Base-by-base conservation (phyloP, 257 asterid species). In the Solanum gracilifrons region DNA sequence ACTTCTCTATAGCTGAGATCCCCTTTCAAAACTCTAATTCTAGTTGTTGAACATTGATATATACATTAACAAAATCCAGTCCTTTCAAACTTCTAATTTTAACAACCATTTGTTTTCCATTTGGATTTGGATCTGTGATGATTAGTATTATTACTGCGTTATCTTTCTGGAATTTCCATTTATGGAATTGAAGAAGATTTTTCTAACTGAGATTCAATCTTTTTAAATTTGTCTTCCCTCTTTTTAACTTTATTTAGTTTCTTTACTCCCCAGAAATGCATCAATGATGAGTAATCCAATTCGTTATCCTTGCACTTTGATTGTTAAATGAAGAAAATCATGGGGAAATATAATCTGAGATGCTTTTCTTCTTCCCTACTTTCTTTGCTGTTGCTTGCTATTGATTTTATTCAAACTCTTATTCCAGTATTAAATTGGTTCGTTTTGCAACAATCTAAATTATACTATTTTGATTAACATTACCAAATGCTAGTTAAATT, bases 301-400 rank as follows among this genome's bases (percentile, higher is more conserved):
- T 46, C 29, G 85, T 80, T 80, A 80, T 80, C 85, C 85, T 80
- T 80, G 85, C 85, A 80, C 85, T 80, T 80, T 80, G 85, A 80
- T 80, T 29, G 27, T 1, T 80, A 9, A 80, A 80, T 80, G 85
- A 80, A 80, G 85, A 80, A 27, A 27, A 46, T 16, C 35, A 80
- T 5, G 85, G 68, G 68, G 85, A 80, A 18, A 27, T 25, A 15
- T 13, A 46, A 4, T 16, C 85, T 80, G 85, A 80, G 85, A 80
- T 80, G 85, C 85, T 46, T 29, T 75, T 36, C 2, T 74, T 73
- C 5, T 8, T 73, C 4, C 27, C 7, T 74, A 33, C 20, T 10
- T 21, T 3, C 27, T 72, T 20, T 72, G 27, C 43, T 29, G 43
- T 51, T 21, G 9, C 25, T 58, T 46, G 15, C 16, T 15, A 48